Evolutionary conservation across 2,329 filamentous ascomycete species (phyloP), one percentile per base, ranked within the genome.

Genomic region (Acrodontium crateriforme): DNA sequence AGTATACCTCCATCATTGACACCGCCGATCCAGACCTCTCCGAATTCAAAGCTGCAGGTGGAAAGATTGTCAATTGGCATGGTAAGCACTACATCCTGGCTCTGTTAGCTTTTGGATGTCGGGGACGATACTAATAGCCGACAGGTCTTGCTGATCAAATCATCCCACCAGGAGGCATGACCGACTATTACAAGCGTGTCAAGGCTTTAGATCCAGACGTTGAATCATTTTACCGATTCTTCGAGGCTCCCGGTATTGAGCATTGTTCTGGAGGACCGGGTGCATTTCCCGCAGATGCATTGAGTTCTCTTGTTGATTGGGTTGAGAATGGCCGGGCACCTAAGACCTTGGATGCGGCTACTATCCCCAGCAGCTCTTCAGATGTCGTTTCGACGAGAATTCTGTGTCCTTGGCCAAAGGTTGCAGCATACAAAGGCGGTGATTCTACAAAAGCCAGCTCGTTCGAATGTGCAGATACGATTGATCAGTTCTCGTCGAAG

Each of bases 11-110:
- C 2, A 47, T 56, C 18, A 55, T 60, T 9, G 52, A 47, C 5
- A 55, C 55, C 1, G 30, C 42, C 12, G 43, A 57, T 23, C 49
- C 56, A 2, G 50, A 61, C 32, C 44, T 63, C 0, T 43, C 46
- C 0, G 38, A 27, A 0, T 63, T 62, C 39, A 46, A 45, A 16
- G 27, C 38, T 1, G 31, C 38, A 2, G 57, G 55, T 0, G 56
- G 50, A 2, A 63, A 62, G 34, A 49, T 63, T 40, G 47, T 63
- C 10, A 53, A 49, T 2, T 62, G 53, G 50, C 58, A 62, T 28
- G 60, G 56, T 5, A 32, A 14, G 11, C n/a, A n/a, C n/a, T n/a
- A n/a, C n/a, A n/a, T n/a, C n/a, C n/a, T n/a, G n/a, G n/a, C n/a
- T n/a, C n/a, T n/a, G n/a, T n/a, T 53, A 13, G 44, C 38, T 5